Percentiles rank a stretch among this genome's conserved stretches.
These are phyloP conservation scores for Catenaria anguillulae DNA, from an alignment of 371 early-diverging fungal species.

Conservation along the genomic window DNA sequence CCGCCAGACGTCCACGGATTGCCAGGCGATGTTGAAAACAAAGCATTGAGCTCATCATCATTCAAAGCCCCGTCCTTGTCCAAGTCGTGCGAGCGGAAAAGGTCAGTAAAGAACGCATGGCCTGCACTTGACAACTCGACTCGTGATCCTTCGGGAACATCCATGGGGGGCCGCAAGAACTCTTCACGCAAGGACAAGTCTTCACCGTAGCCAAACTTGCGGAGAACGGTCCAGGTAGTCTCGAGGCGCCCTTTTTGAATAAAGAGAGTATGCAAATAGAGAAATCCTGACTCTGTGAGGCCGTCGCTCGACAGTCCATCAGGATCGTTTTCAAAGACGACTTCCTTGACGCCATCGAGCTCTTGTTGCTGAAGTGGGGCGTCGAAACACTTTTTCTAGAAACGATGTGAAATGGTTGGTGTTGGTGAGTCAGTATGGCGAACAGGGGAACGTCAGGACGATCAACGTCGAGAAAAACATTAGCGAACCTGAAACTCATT, in stretches of 20 bases:
- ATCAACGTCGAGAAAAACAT: background rate
- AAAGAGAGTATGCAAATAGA: conserved; percentile 82
- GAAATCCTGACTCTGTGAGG: conserved; percentile 73
- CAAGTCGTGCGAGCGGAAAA: conserved; percentile 83
- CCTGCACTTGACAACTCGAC: conserved; percentile 87
- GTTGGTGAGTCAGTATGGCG: no score
- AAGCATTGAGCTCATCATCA: conserved; percentile 57
- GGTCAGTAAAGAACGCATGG: conserved; percentile 85
- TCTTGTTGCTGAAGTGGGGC: conserved; percentile 84
- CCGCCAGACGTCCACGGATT: conserved; percentile 84
- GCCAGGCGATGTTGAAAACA: conserved; percentile 77
- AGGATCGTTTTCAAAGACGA: conserved; percentile 72
- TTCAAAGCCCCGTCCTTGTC: conserved; percentile 92
- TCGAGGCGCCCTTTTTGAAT: conserved; percentile 91
- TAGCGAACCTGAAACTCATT: conserved; percentile 78
- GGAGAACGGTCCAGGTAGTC: conserved; percentile 92
- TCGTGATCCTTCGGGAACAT: conserved; percentile 73
- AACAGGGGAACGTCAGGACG: background rate
- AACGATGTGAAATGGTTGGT: background rate
- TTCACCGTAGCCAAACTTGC: conserved; percentile 90
- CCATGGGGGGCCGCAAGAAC: conserved; percentile 65
- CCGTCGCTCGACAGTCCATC: conserved; percentile 70
- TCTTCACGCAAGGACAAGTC: conserved; percentile 77
- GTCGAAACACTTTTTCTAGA: conserved; percentile 78
- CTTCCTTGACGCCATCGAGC: conserved; percentile 84